Percentiles rank a stretch among this genome's conserved stretches.
Evolutionary conservation across 2,329 filamentous ascomycete genomes (phyloP).

Genomic region (Xylaria sp.): DNA sequence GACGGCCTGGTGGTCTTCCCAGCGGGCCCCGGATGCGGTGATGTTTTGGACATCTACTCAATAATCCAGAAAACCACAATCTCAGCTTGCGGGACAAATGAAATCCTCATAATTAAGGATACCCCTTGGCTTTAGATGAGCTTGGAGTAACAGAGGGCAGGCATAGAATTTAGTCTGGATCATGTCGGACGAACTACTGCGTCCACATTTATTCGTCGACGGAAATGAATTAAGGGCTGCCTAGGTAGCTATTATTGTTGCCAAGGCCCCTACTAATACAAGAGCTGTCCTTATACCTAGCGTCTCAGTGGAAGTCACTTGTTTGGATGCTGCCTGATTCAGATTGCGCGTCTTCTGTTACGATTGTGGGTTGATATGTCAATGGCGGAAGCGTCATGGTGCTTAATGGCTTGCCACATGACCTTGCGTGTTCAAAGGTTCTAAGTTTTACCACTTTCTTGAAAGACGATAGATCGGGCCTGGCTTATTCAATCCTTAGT

Average conservation of each 20-base stretch:
- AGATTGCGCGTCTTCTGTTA: conserved; percentile 32
- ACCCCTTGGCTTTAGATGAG: not conserved
- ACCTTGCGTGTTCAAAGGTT: conserved; percentile 20
- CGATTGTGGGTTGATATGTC: conserved; percentile 12
- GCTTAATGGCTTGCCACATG: conserved; percentile 27
- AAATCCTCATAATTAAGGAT: conserved; percentile 8
- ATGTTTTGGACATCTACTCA: conserved; percentile 31
- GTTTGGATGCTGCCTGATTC: conserved; percentile 28
- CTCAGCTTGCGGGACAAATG: not conserved
- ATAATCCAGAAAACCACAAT: not conserved
- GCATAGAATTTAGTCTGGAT: not conserved
- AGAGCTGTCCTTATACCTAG: not conserved
- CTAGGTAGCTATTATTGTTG: not conserved
- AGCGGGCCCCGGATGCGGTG: conserved; percentile 56
- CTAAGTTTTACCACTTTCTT: too few relatives aligned
- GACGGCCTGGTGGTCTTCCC: conserved; percentile 52
- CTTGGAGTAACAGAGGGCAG: not conserved
- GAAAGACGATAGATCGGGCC: too few relatives aligned
- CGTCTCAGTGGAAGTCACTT: not conserved
- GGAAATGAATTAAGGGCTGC: not conserved
- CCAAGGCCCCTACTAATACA: conserved; percentile 13
- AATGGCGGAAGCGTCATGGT: not conserved
- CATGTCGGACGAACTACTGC: not conserved
- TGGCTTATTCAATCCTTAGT: too few relatives aligned
- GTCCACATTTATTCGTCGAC: not conserved